These are phyloP conservation scores for Alternaria triticimaculans DNA, from an alignment of 2,329 filamentous ascomycete species.

Conservation along the genomic window DNA sequence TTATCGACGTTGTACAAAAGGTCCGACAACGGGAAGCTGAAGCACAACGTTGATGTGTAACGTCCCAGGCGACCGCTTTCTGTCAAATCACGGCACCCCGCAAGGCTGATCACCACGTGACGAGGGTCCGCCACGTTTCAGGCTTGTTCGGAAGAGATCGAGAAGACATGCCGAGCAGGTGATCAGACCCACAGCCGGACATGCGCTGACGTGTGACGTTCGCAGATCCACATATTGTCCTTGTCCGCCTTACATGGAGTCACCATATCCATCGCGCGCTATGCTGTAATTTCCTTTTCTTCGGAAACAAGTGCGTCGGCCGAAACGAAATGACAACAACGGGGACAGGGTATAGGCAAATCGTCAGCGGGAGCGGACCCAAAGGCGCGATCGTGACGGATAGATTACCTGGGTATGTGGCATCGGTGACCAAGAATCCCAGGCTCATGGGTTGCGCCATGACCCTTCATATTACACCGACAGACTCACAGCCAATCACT, in stretches of 20 bases:
- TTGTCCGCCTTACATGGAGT: conserved; percentile 11
- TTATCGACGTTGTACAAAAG: background rate
- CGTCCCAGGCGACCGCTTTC: conserved; percentile 18
- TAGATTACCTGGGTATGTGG: conserved; percentile 30
- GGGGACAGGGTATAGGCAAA: conserved; percentile 7
- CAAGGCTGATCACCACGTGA: conserved; percentile 28
- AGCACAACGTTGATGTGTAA: conserved; percentile 21
- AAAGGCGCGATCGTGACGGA: conserved; percentile 16
- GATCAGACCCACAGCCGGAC: conserved; percentile 15
- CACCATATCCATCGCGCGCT: conserved; percentile 13
- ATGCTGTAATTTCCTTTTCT: conserved; percentile 2
- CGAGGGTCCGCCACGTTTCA: conserved; percentile 24
- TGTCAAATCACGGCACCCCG: conserved; percentile 23
- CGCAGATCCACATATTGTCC: conserved; percentile 12
- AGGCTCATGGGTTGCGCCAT: conserved; percentile 18
- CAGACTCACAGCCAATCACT: conserved; percentile 10
- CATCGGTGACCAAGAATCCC: conserved; percentile 20
- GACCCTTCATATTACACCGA: conserved; percentile 6
- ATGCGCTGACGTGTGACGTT: conserved; percentile 30
- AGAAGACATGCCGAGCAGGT: conserved; percentile 9
- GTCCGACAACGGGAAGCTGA: conserved; percentile 18
- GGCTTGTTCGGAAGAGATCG: conserved; percentile 12
- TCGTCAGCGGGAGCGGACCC: conserved; percentile 18
- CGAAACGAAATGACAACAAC: conserved; percentile 22
- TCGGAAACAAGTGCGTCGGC: conserved; percentile 7